phyloP scores from a whole-genome alignment of 2,329 filamentous ascomycete genomes.

The Aspergillus oerlinghausenensis region DNA sequence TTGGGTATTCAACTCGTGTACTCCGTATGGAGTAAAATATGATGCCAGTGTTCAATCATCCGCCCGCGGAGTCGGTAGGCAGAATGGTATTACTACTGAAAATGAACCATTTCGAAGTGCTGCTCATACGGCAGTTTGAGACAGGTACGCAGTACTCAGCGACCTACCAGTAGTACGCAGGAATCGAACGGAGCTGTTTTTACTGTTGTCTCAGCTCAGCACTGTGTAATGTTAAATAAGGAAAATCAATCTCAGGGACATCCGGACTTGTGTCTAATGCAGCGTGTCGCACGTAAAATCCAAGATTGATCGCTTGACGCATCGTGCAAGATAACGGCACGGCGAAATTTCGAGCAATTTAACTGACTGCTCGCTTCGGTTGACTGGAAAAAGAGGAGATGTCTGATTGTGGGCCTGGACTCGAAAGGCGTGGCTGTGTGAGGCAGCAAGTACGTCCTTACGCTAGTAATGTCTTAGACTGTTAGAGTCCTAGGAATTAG shows the following conservation, averaged over 20 bases:
- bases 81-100: background rate
- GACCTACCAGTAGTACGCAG: background rate
- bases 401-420: background rate
- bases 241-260: background rate
- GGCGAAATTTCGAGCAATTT: slow-evolving; percentile 1
- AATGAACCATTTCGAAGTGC: background rate
- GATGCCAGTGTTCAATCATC: background rate
- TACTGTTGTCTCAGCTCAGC: background rate
- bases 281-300: background rate
- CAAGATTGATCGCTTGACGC: background rate
- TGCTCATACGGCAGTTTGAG: background rate
- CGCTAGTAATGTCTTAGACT: background rate
- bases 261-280: background rate
- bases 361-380: background rate
- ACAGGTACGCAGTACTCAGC: background rate
- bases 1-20: background rate
- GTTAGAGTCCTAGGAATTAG: too few species aligned
- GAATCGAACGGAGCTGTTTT: background rate
- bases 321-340: background rate
- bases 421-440: background rate
- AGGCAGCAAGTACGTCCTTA: background rate
- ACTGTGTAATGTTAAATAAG: background rate
- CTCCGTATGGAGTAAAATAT: background rate
- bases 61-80: background rate
- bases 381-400: background rate